Base-by-base conservation (phyloP, 2,329 filamentous ascomycete genomes). In the Phyllosticta citrichinensis region DNA sequence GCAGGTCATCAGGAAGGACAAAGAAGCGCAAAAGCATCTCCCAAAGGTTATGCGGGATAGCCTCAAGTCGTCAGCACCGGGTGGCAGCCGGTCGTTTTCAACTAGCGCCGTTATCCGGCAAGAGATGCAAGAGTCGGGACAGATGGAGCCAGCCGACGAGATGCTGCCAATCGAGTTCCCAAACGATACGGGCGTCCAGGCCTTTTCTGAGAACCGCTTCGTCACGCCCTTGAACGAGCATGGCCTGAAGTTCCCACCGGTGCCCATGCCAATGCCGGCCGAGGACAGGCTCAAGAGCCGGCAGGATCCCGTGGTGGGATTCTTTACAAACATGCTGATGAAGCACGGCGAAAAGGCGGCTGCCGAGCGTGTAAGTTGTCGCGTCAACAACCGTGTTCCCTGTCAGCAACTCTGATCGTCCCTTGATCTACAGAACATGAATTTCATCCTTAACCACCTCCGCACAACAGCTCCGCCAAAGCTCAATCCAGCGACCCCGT, bases 251-350 rank as follows among this genome's bases (percentile, higher is more conserved):
- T 97, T 91, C 69, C 84, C 83, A 3, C 77, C 90, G 64, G 91
- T 91, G 1, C 77, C 80, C 40, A 76, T 86, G 61, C 85, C 87
- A 6, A 78, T 91, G 58, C 82, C 87, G 10, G 80, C 82, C 61
- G 77, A 80, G 27, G 75, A 80, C 62, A 81, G 89, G 75, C 77
- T 93, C 68, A 88, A 91, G 74, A 80, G 89, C 71, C 85, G 94
- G 69, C 96, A 97, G 71, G 88, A 97, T 71, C 85, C 89, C 1
- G 81, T 97, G 8, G 80, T 97, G 55, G 80, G 87, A 65, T 94
- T 97, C 77, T 81, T 97, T 68, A 96, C 91, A 19, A 92, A 91
- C 72, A 80, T 96, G 67, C 76, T 99, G 65, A 99, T 97, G 93
- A 80, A 81, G 68, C 84, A 97, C 75, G 94, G 94, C 67, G 95